phyloP scores from a whole-genome alignment of 2,329 filamentous ascomycete species.

The Cordyceps cicadae region DNA sequence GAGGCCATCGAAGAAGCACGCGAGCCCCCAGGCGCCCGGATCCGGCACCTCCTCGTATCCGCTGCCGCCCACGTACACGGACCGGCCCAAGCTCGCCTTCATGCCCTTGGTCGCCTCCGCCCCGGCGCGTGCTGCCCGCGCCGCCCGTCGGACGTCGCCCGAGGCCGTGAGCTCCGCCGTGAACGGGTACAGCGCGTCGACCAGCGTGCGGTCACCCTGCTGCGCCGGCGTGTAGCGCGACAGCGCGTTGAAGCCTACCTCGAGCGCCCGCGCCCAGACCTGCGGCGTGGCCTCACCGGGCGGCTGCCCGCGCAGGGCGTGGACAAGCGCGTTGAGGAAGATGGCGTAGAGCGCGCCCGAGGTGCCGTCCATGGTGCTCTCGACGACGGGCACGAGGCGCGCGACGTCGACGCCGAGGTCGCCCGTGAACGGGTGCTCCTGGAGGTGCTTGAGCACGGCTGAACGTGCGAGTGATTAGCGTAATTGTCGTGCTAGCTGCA shows the following conservation, averaged over 20 bases:
- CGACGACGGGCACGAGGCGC: constrained; percentile 45
- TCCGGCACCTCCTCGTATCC: constrained; percentile 43
- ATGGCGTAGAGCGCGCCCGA: constrained; percentile 63
- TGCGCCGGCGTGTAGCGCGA: constrained; percentile 81
- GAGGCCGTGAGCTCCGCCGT: constrained; percentile 60
- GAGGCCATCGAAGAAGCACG: constrained; percentile 73
- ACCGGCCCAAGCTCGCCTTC: constrained; percentile 71
- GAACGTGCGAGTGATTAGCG: background rate
- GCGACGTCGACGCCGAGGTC: constrained; percentile 47
- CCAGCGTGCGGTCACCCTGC: constrained; percentile 79
- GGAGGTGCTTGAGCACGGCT: constrained; percentile 47
- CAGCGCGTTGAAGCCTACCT: constrained; percentile 62
- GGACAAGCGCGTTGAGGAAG: constrained; percentile 78
- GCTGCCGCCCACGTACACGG: constrained; percentile 37
- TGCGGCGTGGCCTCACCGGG: constrained; percentile 28
- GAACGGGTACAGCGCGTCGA: constrained; percentile 87
- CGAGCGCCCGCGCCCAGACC: constrained; percentile 56
- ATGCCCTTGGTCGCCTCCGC: constrained; percentile 85
- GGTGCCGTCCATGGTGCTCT: constrained; percentile 53
- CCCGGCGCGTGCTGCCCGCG: constrained; percentile 63
- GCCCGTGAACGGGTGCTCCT: constrained; percentile 35
- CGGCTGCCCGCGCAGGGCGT: constrained; percentile 42
- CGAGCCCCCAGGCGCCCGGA: constrained; percentile 65
- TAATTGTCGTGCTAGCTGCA: constrained; percentile 11
- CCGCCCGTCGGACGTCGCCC: constrained; percentile 62